Conservation (phyloP, 2,329 filamentous ascomycete genomes). For the Colletotrichum somersetense region DNA sequence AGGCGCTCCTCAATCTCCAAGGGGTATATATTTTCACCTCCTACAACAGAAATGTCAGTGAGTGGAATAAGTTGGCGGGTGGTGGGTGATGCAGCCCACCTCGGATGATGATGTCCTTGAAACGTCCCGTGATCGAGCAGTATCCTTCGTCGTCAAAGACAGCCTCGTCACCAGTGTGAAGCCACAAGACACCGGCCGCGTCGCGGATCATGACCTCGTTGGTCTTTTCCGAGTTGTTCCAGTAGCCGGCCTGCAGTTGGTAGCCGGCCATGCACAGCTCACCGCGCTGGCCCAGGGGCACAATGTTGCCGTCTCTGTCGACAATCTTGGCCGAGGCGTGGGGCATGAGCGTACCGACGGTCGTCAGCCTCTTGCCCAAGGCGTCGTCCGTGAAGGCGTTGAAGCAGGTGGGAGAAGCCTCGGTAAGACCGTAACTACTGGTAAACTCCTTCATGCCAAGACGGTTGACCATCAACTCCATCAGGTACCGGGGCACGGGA, state of each 20-base stretch:
- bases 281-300: slow-evolving; percentile 76
- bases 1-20: slow-evolving; percentile 82
- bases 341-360: slow-evolving; percentile 82
- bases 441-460: slow-evolving; percentile 83
- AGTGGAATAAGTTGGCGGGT: slow-evolving; percentile 40
- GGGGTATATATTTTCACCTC: slow-evolving; percentile 80
- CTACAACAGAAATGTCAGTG: slow-evolving; percentile 51
- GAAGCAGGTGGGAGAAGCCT: slow-evolving; percentile 84
- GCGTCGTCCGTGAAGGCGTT: slow-evolving; percentile 82
- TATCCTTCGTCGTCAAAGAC: slow-evolving; percentile 77
- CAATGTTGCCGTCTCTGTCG: slow-evolving; percentile 72
- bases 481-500: slow-evolving; percentile 79
- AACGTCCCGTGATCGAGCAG: slow-evolving; percentile 79
- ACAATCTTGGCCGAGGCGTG: slow-evolving; percentile 84
- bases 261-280: slow-evolving; percentile 86
- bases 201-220: slow-evolving; percentile 69
- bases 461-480: slow-evolving; percentile 77
- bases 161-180: slow-evolving; percentile 77
- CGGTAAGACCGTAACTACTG: slow-evolving; percentile 79
- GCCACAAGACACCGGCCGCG: slow-evolving; percentile 69
- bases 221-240: slow-evolving; percentile 81
- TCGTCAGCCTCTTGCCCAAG: slow-evolving; percentile 74
- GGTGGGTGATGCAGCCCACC: slow-evolving; percentile 55
- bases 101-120: slow-evolving; percentile 85
- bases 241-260: slow-evolving; percentile 76